phyloP scores from a whole-genome alignment of 2,329 filamentous ascomycete species.

The Septoria linicola region DNA sequence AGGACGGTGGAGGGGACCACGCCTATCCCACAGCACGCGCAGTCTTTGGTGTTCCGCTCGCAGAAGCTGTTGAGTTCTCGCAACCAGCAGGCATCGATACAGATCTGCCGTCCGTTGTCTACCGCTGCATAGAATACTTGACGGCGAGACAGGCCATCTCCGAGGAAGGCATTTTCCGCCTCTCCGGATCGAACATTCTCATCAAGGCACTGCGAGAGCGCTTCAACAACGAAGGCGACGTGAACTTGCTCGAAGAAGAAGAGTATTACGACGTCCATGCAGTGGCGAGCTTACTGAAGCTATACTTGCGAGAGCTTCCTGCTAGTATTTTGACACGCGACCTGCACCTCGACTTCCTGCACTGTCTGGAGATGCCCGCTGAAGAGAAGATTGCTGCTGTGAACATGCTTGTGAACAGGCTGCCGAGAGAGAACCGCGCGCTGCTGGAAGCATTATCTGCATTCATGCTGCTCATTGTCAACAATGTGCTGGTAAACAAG shows the following conservation, averaged over 20 bases:
- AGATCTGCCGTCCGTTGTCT: conserved; percentile 86
- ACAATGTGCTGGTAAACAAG: conserved; percentile 87
- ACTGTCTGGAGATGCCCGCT: conserved; percentile 66
- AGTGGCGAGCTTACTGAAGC: conserved; percentile 87
- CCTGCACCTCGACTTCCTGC: conserved; percentile 82
- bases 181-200: conserved; percentile 94
- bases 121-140: conserved; percentile 91
- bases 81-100: conserved; percentile 70
- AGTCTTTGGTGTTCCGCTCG: conserved; percentile 81
- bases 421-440: conserved; percentile 77
- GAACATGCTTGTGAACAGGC: conserved; percentile 72
- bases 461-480: conserved; percentile 88
- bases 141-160: conserved; percentile 74
- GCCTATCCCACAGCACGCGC: conserved; percentile 36
- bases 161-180: conserved; percentile 93
- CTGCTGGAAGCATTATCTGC: conserved; percentile 81
- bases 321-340: conserved; percentile 88
- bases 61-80: conserved; percentile 81
- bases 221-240: conserved; percentile 89
- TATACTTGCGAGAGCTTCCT: conserved; percentile 89
- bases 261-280: conserved; percentile 95
- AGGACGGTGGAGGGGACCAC: conserved; percentile 34
- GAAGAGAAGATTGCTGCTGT: conserved; percentile 72
- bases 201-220: conserved; percentile 88
- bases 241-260: conserved; percentile 76